phyloP scores from a whole-genome alignment of 345 rosid genomes.

The Streptanthus diversifolius region DNA sequence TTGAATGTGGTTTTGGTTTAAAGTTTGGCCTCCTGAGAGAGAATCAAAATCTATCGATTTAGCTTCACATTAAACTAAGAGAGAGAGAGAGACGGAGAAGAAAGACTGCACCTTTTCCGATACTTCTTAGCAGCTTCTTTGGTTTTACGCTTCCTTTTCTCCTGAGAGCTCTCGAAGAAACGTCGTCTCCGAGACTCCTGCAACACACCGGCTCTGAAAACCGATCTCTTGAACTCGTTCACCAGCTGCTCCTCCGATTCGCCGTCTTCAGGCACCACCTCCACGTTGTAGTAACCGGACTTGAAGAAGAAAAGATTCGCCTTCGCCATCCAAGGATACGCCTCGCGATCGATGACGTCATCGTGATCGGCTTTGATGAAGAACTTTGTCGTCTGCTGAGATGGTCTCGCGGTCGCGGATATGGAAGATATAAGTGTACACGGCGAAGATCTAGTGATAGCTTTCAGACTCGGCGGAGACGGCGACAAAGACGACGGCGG shows the following conservation, averaged over 20 bases:
- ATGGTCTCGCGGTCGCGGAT: not conserved
- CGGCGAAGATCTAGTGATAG: not conserved
- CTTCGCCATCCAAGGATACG: conserved; percentile 58
- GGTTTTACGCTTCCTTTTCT: conserved; percentile 57
- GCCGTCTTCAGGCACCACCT: conserved; percentile 58
- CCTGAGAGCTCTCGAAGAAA: conserved; percentile 59
- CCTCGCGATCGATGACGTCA: conserved; percentile 31
- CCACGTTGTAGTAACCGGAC: conserved; percentile 59
- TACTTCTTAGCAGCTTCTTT: conserved; percentile 81
- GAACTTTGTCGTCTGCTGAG: conserved; percentile 9
- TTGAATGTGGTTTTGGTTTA: conserved; percentile 15
- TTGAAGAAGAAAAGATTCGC: conserved; percentile 59
- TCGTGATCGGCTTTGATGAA: not conserved
- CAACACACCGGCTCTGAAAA: conserved; percentile 66
- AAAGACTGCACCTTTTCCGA: conserved; percentile 39
- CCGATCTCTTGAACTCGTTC: conserved; percentile 68
- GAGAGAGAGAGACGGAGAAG: not conserved
- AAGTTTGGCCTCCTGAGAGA: conserved; percentile 16
- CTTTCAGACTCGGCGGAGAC: conserved; percentile 3
- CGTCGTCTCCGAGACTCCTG: conserved; percentile 62
- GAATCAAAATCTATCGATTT: not conserved
- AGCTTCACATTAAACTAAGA: not conserved
- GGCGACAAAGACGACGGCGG: not conserved
- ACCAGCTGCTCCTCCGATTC: conserved; percentile 74
- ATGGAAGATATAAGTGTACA: not conserved